Evolutionary conservation across 352 stramenopile genomes (phyloP).

Genomic region (Globisporangium nodosum): DNA sequence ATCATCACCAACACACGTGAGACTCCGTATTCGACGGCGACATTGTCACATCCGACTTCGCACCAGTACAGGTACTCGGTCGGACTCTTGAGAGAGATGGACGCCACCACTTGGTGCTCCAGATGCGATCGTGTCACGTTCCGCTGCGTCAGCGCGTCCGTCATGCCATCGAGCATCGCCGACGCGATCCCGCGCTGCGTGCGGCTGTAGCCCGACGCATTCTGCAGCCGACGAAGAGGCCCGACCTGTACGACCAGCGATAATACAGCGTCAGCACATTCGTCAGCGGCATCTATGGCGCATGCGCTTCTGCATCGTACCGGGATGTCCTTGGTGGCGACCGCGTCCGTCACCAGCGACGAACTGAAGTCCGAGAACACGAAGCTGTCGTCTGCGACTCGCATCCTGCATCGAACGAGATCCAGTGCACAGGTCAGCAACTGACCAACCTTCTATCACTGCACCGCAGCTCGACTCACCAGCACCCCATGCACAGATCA

Average conservation of each 20-base stretch:
- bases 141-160: slow-evolving; percentile 66
- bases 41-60: background rate
- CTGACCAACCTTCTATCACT: background rate
- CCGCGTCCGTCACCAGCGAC: slow-evolving; percentile 63
- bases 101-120: slow-evolving; percentile 72
- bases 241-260: slow-evolving; percentile 37
- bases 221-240: slow-evolving; percentile 72
- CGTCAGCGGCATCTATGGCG: background rate
- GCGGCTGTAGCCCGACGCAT: slow-evolving; percentile 70
- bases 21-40: background rate
- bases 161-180: slow-evolving; percentile 66
- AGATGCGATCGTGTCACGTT: slow-evolving; percentile 80
- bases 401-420: slow-evolving; percentile 48
- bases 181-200: slow-evolving; percentile 59
- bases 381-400: slow-evolving; percentile 80
- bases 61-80: slow-evolving; percentile 84
- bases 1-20: background rate
- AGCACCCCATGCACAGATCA: slow-evolving; percentile 60
- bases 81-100: slow-evolving; percentile 58
- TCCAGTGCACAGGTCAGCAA: slow-evolving; percentile 2
- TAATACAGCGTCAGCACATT: background rate
- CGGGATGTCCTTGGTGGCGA: slow-evolving; percentile 55
- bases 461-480: slow-evolving; percentile 27
- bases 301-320: slow-evolving; percentile 18
- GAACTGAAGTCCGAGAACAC: slow-evolving; percentile 82